Conservation (phyloP, 2,329 filamentous ascomycete genomes). For the Diaporthe nobilis region DNA sequence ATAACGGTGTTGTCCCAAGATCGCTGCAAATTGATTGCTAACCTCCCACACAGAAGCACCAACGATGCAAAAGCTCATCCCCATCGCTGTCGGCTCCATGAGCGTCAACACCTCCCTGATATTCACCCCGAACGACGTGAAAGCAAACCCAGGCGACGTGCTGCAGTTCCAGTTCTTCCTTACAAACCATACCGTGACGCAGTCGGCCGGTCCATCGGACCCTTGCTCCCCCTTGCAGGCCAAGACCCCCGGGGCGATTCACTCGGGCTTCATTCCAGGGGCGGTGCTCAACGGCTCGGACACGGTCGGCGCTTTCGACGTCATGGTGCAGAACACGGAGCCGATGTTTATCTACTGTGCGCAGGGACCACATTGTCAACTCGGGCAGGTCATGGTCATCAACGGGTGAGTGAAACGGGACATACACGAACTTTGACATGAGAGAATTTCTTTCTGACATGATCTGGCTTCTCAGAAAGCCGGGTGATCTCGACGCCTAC, state of each 20-base stretch:
- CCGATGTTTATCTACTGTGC: slow-evolving; percentile 19
- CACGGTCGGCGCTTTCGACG: slow-evolving; percentile 23
- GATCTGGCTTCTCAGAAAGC: background rate
- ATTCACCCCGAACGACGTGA: slow-evolving; percentile 19
- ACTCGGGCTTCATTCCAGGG: slow-evolving; percentile 19
- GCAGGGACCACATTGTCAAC: slow-evolving; percentile 23
- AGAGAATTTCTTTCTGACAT: background rate
- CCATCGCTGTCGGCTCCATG: slow-evolving; percentile 14
- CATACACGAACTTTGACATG: background rate
- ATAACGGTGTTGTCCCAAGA: too few relatives aligned
- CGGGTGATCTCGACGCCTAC: slow-evolving; percentile 20
- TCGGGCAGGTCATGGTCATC: slow-evolving; percentile 24
- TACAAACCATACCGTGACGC: slow-evolving; percentile 21
- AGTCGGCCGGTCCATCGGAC: background rate
- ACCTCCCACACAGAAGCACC: background rate
- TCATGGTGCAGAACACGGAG: slow-evolving; percentile 20
- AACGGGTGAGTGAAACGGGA: slow-evolving; percentile 5
- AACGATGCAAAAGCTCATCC: slow-evolving; percentile 10
- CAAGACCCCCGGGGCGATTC: background rate
- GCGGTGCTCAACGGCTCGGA: slow-evolving; percentile 18
- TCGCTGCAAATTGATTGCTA: background rate
- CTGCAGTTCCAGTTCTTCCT: slow-evolving; percentile 28
- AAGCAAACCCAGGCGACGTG: slow-evolving; percentile 24
- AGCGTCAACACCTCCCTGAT: slow-evolving; percentile 27
- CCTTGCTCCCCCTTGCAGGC: slow-evolving; percentile 17